Evolutionary conservation across 768 basidiomycete genomes (phyloP), one percentile per base, ranked within the genome.

Genomic region (Trametes coccinea): DNA sequence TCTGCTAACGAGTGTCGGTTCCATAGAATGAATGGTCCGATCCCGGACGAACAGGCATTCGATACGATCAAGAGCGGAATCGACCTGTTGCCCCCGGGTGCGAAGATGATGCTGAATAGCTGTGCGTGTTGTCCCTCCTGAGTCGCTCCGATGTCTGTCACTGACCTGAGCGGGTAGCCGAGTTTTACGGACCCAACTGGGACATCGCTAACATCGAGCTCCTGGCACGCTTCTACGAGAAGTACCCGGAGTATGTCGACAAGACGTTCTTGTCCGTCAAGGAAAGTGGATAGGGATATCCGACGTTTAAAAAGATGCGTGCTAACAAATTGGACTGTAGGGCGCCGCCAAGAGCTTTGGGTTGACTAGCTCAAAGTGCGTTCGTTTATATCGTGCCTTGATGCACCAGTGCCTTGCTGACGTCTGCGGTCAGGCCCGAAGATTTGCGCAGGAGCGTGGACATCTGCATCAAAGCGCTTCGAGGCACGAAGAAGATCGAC

Each of bases 31-130:
- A 53, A 8, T 82, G 79, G 83, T 6, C 77, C 76, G 5, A 70
- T 79, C 37, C 72, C 82, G 1, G 86, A 89, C 56, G 84, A 84
- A 53, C 77, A 83, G 39, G 81, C 81, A 7, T 87, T 90, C 62
- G 82, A 79, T 10, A 75, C 84, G 1, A 86, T 89, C 74, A 84
- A 82, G 69, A 77, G 77, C n/a, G 79, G 78, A 3, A 65, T 82
- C 60, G 74, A 79, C 41, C 69, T 73, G 0, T 68, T 81, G 13
- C 78, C 79, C 1, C 64, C 72, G 0, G 80, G 78, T 17, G 71
- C 69, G 29, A 83, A 82, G 67, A 77, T 81, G 67, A 63, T 84
- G 51, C 59, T 86, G 66, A 84, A 84, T 64, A 78, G 78, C 65
- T 78, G 82, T 77, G 59, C 14, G 72, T 63, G 11, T 11, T 5